A percentile compares a stretch with the other conserved stretches of the same genome.
phyloP scores from a whole-genome alignment of 331 rosid species.

The Malus hybrid region DNA sequence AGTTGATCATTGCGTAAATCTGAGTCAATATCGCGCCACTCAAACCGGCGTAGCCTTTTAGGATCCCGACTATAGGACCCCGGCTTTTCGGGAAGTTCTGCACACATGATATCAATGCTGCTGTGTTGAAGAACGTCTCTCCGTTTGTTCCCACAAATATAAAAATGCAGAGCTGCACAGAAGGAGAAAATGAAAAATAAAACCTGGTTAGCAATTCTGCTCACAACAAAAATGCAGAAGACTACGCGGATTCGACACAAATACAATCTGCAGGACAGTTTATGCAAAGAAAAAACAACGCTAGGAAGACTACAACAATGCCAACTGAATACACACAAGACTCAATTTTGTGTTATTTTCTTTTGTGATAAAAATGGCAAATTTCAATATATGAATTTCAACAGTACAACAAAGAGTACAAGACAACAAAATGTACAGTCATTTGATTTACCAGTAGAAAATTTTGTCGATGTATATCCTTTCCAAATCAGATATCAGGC shows the following conservation, averaged over 20 bases:
- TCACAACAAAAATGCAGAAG: not conserved
- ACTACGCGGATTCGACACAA: not conserved
- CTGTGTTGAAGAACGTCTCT: slow-evolving; percentile 80
- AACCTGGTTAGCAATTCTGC: not conserved
- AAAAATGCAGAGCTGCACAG: slow-evolving; percentile 59
- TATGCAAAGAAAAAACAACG: not conserved
- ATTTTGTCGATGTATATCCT: not conserved
- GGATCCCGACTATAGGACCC: slow-evolving; percentile 75
- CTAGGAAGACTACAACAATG: not conserved
- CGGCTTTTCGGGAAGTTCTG: slow-evolving; percentile 72
- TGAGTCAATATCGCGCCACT: slow-evolving; percentile 82
- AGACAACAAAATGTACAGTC: too few relatives aligned
- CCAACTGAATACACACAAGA: not conserved
- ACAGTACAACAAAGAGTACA: too few relatives aligned
- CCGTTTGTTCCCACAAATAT: slow-evolving; percentile 70
- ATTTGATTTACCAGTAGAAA: not conserved
- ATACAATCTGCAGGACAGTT: not conserved
- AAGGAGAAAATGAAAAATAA: not conserved
- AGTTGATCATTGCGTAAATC: slow-evolving; percentile 47
- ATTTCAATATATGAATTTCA: too few relatives aligned
- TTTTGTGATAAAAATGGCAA: too few relatives aligned
- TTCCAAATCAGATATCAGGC: not conserved
- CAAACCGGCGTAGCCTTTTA: slow-evolving; percentile 78
- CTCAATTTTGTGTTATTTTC: not conserved
- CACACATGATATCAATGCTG: slow-evolving; percentile 58